Evolutionary conservation across 73 alveolate genomes (phyloP).

Genomic region (Tetrahymena borealis): DNA sequence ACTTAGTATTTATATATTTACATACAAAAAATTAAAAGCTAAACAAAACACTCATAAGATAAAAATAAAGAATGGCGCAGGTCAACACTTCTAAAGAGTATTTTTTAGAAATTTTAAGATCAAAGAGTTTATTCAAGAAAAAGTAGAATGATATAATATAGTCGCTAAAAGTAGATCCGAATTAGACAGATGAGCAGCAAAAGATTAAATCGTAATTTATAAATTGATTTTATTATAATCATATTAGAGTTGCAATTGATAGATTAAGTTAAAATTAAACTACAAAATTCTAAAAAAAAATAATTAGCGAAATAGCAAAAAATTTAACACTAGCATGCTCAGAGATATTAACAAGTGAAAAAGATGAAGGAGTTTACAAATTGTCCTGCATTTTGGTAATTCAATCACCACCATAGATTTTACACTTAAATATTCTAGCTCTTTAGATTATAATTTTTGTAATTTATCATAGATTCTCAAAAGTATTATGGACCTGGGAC

Average conservation of each 20-base stretch:
- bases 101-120: background rate
- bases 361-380: background rate
- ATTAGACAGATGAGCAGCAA: background rate
- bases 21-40: background rate
- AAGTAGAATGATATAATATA: background rate
- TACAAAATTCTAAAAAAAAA: too few species aligned
- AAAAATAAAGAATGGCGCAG: background rate
- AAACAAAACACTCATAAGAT: background rate
- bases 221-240: background rate
- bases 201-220: background rate
- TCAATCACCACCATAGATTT: too few species aligned
- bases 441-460: background rate
- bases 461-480: background rate
- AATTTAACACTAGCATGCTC: background rate
- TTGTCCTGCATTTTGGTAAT: background rate
- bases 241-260: background rate
- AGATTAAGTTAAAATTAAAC: background rate
- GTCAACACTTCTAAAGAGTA: background rate
- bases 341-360: background rate
- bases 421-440: too few species aligned
- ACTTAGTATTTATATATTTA: background rate
- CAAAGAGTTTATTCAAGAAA: background rate
- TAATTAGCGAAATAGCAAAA: background rate
- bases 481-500: background rate
- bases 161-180: background rate